A percentile compares a stretch with the other conserved stretches of the same genome.
Conservation (phyloP, 2,329 filamentous ascomycete species). For the Botrytis elliptica region DNA sequence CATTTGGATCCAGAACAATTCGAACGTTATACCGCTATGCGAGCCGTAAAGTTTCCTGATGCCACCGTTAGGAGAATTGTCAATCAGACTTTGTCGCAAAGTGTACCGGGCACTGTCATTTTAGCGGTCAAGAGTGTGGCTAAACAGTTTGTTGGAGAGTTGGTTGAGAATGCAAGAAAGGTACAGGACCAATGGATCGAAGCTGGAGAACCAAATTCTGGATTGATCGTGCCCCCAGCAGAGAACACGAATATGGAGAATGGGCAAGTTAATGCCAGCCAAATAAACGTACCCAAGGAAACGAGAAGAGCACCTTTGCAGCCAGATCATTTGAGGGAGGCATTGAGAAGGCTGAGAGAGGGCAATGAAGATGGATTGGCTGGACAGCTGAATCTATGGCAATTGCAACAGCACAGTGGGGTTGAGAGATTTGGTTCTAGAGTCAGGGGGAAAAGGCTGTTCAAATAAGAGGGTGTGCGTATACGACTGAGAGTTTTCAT, state of each 20-base stretch:
- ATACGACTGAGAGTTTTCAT: not conserved
- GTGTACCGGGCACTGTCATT: conserved; percentile 70
- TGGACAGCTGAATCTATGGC: conserved; percentile 60
- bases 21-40: conserved; percentile 68
- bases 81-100: conserved; percentile 78
- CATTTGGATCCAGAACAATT: conserved; percentile 66
- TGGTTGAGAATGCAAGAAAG: conserved; percentile 69
- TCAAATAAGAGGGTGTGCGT: conserved; percentile 31
- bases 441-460: conserved; percentile 36
- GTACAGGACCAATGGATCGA: conserved; percentile 71
- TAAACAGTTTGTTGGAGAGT: conserved; percentile 74
- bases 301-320: conserved; percentile 58
- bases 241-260: conserved; percentile 8
- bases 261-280: conserved; percentile 29
- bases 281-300: conserved; percentile 40
- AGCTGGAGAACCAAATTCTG: conserved; percentile 57
- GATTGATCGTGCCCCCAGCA: conserved; percentile 47
- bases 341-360: conserved; percentile 65
- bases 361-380: conserved; percentile 59
- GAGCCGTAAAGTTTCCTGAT: conserved; percentile 66
- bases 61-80: conserved; percentile 71
- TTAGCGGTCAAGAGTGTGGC: conserved; percentile 73
- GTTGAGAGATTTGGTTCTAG: conserved; percentile 53
- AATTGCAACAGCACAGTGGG: conserved; percentile 58
- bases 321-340: conserved; percentile 73